Evolutionary conservation across 345 rosid species (phyloP), one percentile per base, ranked within the genome.

Genomic region (Mangifera indica): DNA sequence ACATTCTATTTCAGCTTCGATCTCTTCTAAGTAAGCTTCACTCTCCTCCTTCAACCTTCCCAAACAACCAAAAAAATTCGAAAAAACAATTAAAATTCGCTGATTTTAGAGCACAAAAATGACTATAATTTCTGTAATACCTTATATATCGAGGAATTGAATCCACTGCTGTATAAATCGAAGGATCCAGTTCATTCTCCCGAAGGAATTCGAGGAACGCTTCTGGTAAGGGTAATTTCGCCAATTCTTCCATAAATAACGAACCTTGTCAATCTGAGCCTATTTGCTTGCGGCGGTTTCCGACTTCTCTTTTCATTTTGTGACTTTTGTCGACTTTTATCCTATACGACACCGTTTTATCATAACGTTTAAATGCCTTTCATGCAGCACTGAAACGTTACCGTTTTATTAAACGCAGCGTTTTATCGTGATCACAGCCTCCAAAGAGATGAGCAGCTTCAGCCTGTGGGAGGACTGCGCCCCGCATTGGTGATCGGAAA

Each of bases 61-160:
- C 29, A 24, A 21, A 58, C 26, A 21, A 69, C 34, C 32, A 68
- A 29, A 25, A 54, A 76, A 72, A 20, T 32, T 25, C 21, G 52
- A 20, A 52, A 44, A 29, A 56, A 40, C 0, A 77, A 15, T 20
- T 7, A 46, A 63, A 67, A 51, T 54, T 53, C 25, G 53, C 46
- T 37, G 1, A 29, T 13, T 37, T 15, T 17, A 54, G 48, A 24
- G 13, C 29, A 55, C 71, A 44, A 61, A 7, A 1, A 21, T 49
- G 44, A 55, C 59, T 56, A 11, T 2, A 46, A 18, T 25, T 34
- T 58, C 12, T 17, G 64, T 24, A 11, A 64, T 73, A 89, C 97
- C 98, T 85, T 71, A 92, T 74, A 60, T 92, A 92, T 26, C 98
- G 98, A 75, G 97, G 99, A 52, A 78, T 70, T n/a, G 89, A 75